Conservation (phyloP, 768 basidiomycete genomes). For the Naganishia onofrii region DNA sequence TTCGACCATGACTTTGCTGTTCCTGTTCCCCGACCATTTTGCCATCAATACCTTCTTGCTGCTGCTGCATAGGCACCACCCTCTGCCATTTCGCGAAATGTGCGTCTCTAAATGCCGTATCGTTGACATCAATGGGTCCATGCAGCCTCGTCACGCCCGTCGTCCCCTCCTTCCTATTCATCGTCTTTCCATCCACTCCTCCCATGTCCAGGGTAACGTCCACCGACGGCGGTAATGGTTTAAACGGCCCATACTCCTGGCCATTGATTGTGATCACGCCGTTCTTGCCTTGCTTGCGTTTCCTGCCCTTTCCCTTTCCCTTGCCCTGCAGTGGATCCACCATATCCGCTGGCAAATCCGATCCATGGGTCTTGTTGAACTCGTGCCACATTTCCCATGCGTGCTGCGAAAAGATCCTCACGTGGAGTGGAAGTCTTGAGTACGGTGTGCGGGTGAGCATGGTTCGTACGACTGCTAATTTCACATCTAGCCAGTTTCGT, state of each 20-base stretch:
- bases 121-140: conserved; percentile 48
- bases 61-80: not conserved
- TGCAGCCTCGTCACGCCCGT: conserved; percentile 34
- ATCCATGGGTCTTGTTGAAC: conserved; percentile 3
- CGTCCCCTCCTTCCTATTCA: conserved; percentile 30
- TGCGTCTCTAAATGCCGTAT: conserved; percentile 36
- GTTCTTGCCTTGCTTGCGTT: conserved; percentile 13
- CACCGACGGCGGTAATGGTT: conserved; percentile 31
- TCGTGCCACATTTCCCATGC: conserved; percentile 61
- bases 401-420: conserved; percentile 69
- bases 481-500: conserved; percentile 43
- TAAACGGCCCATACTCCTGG: not conserved
- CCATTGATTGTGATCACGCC: not conserved
- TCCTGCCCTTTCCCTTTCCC: conserved; percentile 23
- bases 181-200: conserved; percentile 43
- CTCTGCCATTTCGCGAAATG: conserved; percentile 42
- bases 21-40: conserved; percentile 17
- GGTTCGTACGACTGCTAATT: conserved; percentile 57
- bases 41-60: conserved; percentile 10
- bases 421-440: conserved; percentile 68
- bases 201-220: conserved; percentile 41
- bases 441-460: conserved; percentile 70
- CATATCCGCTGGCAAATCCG: not conserved
- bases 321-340: not conserved
- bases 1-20: not conserved